Conservation (phyloP, 495 filamentous ascomycete species). For the Tuber umbilicatum region DNA sequence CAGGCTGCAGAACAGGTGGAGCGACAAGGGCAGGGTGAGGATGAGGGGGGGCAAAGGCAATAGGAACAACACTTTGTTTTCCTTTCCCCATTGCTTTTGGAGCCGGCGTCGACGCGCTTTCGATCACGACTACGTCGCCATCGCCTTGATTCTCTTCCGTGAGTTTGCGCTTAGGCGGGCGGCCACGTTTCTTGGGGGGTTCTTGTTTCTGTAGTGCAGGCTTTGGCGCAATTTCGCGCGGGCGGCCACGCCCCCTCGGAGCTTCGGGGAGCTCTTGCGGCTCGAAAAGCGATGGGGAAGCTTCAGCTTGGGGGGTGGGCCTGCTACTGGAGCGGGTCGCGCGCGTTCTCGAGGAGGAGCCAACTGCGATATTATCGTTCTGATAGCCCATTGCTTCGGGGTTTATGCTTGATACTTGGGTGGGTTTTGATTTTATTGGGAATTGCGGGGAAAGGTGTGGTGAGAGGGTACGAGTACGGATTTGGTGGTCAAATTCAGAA, state of each 20-base stretch:
- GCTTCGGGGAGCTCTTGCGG: constrained; percentile 4
- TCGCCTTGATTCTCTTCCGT: constrained; percentile 15
- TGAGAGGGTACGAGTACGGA: neutral
- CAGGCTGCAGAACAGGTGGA: neutral
- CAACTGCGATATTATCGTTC: constrained; percentile 5
- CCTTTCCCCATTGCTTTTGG: constrained; percentile 22
- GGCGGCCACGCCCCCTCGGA: constrained; percentile 3
- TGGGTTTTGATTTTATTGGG: neutral
- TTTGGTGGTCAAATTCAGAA: neutral
- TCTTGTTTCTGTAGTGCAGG: neutral
- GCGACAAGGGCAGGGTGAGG: neutral
- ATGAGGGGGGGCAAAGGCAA: neutral
- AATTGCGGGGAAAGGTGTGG: constrained; percentile 3
- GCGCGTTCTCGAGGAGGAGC: constrained; percentile 7
- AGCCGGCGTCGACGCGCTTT: constrained; percentile 1
- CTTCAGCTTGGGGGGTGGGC: constrained; percentile 18
- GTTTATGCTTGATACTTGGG: constrained; percentile 12
- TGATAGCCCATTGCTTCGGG: constrained; percentile 18
- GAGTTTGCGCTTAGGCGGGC: constrained; percentile 17
- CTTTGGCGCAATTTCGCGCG: neutral
- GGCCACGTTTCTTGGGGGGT: constrained; percentile 8
- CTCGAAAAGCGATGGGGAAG: constrained; percentile 4
- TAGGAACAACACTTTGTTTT: constrained; percentile 12
- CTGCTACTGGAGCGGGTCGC: constrained; percentile 18
- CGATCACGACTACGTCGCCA: constrained; percentile 5